Evolutionary conservation across 495 filamentous ascomycete species (phyloP).

Genomic region (Lineolata rhizophorae): DNA sequence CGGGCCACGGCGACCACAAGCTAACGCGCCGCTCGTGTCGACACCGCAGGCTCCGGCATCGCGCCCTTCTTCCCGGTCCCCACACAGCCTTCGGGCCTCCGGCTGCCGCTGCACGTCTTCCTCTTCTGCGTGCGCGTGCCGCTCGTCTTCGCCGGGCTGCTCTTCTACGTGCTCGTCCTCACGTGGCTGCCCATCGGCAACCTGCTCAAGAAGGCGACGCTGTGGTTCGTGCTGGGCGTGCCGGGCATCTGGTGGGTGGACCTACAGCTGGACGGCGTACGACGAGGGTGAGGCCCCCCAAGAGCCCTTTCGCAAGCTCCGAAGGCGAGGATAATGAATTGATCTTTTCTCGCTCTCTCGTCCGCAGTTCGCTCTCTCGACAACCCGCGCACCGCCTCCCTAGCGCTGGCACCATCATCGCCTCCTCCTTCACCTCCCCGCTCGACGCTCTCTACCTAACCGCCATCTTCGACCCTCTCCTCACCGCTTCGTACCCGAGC

Average conservation of each 20-base stretch:
- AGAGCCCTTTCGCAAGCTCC: background rate
- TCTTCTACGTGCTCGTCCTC: constrained; percentile 56
- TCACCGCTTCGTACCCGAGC: constrained; percentile 60
- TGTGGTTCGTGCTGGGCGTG: constrained; percentile 71
- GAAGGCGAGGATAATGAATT: background rate
- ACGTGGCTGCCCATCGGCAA: constrained; percentile 75
- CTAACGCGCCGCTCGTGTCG: background rate
- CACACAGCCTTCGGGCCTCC: constrained; percentile 30
- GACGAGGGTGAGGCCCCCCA: constrained; percentile 37
- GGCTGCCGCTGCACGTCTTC: constrained; percentile 39
- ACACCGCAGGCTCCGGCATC: constrained; percentile 61
- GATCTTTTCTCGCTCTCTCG: background rate
- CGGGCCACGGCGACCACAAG: constrained; percentile 2
- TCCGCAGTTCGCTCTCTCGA: constrained; percentile 28
- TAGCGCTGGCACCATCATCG: constrained; percentile 54
- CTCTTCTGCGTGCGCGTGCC: constrained; percentile 67
- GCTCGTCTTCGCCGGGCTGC: constrained; percentile 42
- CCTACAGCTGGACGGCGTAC: constrained; percentile 84
- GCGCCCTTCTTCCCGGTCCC: constrained; percentile 79
- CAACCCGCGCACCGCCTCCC: constrained; percentile 44
- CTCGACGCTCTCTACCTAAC: constrained; percentile 91
- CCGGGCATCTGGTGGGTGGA: constrained; percentile 97
- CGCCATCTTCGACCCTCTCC: constrained; percentile 88
- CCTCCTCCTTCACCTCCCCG: constrained; percentile 73
- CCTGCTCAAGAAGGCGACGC: constrained; percentile 50